Base-by-base conservation (phyloP, 139 green algal species). In the Coelastrella sp. region DNA sequence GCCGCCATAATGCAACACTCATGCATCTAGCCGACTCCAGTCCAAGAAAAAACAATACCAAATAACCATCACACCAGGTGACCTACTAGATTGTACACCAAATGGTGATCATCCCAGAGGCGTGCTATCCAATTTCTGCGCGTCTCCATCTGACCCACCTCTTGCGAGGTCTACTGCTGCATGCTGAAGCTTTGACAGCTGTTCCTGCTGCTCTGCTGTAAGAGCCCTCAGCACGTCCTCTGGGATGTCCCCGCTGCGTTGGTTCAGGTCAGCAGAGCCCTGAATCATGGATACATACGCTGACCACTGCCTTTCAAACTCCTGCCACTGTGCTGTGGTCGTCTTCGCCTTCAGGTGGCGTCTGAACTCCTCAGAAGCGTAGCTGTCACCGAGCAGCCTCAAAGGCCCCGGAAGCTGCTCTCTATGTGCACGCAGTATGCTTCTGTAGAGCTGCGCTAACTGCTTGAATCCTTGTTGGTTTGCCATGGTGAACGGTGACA, bases 281-380 rank as follows among this genome's bases (percentile, higher is more conserved):
- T 76, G 41, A 8, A 97, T 79, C 87, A 89, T 91, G 21, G 81
- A 64, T 8, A 87, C 27, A 59, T 98, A 98, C 2, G n/a, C 27
- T 9, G 57, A 37, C 95, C 95, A 98, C 86, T 96, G 88, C 6
- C 34, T 2, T 6, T 71, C 69, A 80, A 98, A 98, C 73, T 90
- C 79, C 19, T 60, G 21, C 95, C 94, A 97, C 83, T 97, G 94
- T 21, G 75, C 50, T 1, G 86, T 15, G 0, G 89, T 94, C 0
- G 90, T 93, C 43, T 93, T 91, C 8, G 45, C 79, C 3, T 86
- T 84, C 32, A 94, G 85, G 81, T 96, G 93, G 11, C 57, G 71
- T 4, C 83, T 30, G 41, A 97, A 96, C 89, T 98, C 95, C 3
- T 91, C 82, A 0, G 79, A 57, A 0, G 85, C 89, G 32, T 96